Percentiles rank a stretch among this genome's conserved stretches.
Conservation (phyloP, 2,329 filamentous ascomycete genomes). For the Purpureocillium lavendulum region DNA sequence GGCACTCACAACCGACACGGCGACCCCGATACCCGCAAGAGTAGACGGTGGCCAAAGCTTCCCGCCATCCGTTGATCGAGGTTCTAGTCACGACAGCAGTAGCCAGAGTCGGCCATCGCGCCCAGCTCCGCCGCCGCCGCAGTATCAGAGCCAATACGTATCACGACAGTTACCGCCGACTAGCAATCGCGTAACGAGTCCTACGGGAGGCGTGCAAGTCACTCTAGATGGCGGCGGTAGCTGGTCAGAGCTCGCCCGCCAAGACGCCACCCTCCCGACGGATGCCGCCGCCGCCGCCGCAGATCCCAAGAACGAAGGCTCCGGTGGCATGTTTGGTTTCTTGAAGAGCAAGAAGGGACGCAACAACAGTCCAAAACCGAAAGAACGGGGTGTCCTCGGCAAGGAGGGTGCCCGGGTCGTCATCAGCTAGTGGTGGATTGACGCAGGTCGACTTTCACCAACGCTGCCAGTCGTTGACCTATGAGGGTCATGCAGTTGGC, state of each 20-base stretch:
- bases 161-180: slow-evolving; percentile 42
- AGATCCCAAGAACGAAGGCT: slow-evolving; percentile 45
- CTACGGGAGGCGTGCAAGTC: slow-evolving; percentile 80
- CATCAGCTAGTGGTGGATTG: slow-evolving; percentile 46
- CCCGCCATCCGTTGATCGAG: slow-evolving; percentile 6
- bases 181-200: slow-evolving; percentile 63
- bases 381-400: slow-evolving; percentile 84
- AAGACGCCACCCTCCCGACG: slow-evolving; percentile 65
- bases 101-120: slow-evolving; percentile 15
- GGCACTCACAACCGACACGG: slow-evolving; percentile 44
- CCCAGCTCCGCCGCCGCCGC: slow-evolving; percentile 30
- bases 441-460: neutral
- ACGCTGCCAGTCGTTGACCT: no score
- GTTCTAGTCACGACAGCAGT: slow-evolving; percentile 14
- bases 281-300: slow-evolving; percentile 51
- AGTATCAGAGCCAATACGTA: slow-evolving; percentile 39
- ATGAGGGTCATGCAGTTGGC: no score
- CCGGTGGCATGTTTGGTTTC: slow-evolving; percentile 85
- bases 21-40: slow-evolving; percentile 27
- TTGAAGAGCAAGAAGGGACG: slow-evolving; percentile 82
- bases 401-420: slow-evolving; percentile 88
- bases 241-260: slow-evolving; percentile 85
- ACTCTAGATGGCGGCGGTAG: slow-evolving; percentile 82
- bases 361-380: slow-evolving; percentile 87
- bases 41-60: slow-evolving; percentile 1